phyloP scores from a whole-genome alignment of 257 asterid species.

The Plantago major region DNA sequence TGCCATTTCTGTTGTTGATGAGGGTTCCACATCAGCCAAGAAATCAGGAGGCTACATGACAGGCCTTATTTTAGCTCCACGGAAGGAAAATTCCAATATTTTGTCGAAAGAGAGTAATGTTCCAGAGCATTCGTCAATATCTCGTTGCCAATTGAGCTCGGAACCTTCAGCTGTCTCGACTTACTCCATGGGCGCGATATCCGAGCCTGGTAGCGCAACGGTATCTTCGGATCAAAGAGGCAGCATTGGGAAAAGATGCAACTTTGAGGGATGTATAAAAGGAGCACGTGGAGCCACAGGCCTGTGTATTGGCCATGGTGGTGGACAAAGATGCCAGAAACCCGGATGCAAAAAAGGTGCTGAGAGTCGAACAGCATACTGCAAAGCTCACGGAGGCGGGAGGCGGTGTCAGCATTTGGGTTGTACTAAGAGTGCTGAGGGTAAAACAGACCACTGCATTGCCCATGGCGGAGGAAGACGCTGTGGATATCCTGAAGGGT shows the following conservation, averaged over 20 bases:
- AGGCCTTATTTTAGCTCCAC: conserved; percentile 65
- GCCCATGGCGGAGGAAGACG: conserved; percentile 90
- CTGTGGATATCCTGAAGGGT: conserved; percentile 53
- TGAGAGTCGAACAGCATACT: conserved; percentile 83
- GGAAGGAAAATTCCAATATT: conserved; percentile 28
- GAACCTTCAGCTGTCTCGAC: conserved; percentile 45
- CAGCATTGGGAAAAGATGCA: conserved; percentile 49
- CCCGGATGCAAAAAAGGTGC: conserved; percentile 82
- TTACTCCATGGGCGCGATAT: conserved; percentile 42
- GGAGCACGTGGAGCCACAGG: conserved; percentile 91
- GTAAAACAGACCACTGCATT: conserved; percentile 75
- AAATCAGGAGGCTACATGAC: conserved; percentile 88
- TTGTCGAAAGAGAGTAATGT: conserved; percentile 16
- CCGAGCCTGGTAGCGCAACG: conserved; percentile 34
- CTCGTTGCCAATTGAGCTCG: conserved; percentile 38
- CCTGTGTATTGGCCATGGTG: conserved; percentile 86
- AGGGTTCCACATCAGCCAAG: conserved; percentile 96
- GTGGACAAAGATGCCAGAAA: conserved; percentile 89
- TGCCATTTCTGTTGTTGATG: conserved; percentile 52
- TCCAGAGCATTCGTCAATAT: conserved; percentile 30
- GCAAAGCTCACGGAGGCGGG: conserved; percentile 93
- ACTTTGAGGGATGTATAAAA: conserved; percentile 54
- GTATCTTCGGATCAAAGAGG: conserved; percentile 35
- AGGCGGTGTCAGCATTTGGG: conserved; percentile 69
- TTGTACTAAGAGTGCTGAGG: conserved; percentile 91